Evolutionary conservation across 495 filamentous ascomycete genomes (phyloP).

Genomic region (Penicillium parvum): DNA sequence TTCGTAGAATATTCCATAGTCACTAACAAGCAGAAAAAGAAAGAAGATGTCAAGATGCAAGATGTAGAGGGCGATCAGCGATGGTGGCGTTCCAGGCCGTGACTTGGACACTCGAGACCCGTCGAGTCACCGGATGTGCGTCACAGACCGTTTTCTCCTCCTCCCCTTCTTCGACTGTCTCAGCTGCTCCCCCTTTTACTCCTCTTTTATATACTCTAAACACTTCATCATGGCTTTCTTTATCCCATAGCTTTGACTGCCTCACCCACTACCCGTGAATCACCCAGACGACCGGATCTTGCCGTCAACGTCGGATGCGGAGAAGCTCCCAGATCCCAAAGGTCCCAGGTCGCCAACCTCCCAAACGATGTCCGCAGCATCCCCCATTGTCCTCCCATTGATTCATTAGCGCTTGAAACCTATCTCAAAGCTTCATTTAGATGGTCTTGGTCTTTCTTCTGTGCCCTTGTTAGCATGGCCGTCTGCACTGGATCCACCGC

Average conservation of each 20-base stretch:
- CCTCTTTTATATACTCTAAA: conserved; percentile 16
- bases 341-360: conserved; percentile 25
- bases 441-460: conserved; percentile 7
- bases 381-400: conserved; percentile 16
- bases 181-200: conserved; percentile 1
- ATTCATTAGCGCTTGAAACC: conserved; percentile 16
- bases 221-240: conserved; percentile 8
- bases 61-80: no score
- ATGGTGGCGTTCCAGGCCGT: conserved; percentile 21
- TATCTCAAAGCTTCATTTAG: neutral
- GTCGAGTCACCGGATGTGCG: conserved; percentile 33
- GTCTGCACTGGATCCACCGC: conserved; percentile 24
- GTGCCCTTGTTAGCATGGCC: conserved; percentile 39
- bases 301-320: conserved; percentile 36
- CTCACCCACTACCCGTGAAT: conserved; percentile 30
- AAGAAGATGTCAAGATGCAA: no score
- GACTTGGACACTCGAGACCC: conserved; percentile 14
- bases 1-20: no score
- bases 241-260: conserved; percentile 21
- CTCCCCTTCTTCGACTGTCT: conserved; percentile 12
- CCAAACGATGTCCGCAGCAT: conserved; percentile 23
- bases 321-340: conserved; percentile 39
- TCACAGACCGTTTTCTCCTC: conserved; percentile 19
- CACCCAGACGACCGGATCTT: conserved; percentile 3
- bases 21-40: neutral